phyloP scores from a whole-genome alignment of 768 basidiomycete genomes.

The Leucocoprinus leucothites region DNA sequence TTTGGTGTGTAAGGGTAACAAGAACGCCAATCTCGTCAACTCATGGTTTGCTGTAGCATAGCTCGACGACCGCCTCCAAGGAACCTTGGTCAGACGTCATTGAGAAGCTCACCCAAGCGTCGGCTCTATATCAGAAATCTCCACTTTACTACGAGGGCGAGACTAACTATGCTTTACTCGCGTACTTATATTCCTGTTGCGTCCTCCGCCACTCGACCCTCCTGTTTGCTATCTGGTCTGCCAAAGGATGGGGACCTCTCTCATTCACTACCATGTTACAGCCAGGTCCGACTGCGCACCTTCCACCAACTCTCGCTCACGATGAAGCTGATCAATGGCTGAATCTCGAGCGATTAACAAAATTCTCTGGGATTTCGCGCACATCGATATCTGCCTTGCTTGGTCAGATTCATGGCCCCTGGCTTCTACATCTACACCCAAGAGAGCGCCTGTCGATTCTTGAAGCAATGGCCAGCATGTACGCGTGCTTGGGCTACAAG shows the following conservation, averaged over 20 bases:
- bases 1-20: constrained; percentile 45
- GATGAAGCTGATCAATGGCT: constrained; percentile 42
- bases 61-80: constrained; percentile 44
- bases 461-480: constrained; percentile 70
- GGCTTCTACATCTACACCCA: constrained; percentile 76
- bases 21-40: background rate
- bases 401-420: constrained; percentile 82
- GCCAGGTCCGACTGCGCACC: constrained; percentile 53
- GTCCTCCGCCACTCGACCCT: constrained; percentile 73
- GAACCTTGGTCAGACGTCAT: constrained; percentile 77
- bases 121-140: constrained; percentile 54
- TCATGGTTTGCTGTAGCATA: constrained; percentile 41
- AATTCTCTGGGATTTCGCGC: constrained; percentile 68
- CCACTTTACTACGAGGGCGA: constrained; percentile 52
- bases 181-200: constrained; percentile 65
- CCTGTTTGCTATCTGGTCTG: constrained; percentile 76
- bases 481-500: constrained; percentile 76
- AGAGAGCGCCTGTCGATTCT: constrained; percentile 72
- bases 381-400: constrained; percentile 61
- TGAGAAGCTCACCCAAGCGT: constrained; percentile 71
- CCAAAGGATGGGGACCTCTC: constrained; percentile 84
- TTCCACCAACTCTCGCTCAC: constrained; percentile 55
- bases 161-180: constrained; percentile 56
- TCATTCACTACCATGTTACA: constrained; percentile 76
- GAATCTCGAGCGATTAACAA: constrained; percentile 62